Conservation (phyloP, 164 flowering plant genomes). For the Macadamia integrifolia region DNA sequence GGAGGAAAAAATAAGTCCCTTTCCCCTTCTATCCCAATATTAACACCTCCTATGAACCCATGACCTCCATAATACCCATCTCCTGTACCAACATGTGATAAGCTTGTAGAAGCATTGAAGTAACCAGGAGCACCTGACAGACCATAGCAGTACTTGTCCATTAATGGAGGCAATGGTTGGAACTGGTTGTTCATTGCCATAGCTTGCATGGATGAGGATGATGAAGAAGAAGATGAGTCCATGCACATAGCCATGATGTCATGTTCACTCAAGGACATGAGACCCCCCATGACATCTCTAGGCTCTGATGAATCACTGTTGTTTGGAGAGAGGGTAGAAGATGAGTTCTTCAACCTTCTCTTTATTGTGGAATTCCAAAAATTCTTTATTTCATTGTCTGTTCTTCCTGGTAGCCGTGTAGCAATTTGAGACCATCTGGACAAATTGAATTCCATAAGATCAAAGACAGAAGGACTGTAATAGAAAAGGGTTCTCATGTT, state of each 20-base stretch:
- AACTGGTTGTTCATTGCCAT: constrained; percentile 23
- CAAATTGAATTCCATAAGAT: not conserved
- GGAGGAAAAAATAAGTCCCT: constrained; percentile 37
- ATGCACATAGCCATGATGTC: constrained; percentile 32
- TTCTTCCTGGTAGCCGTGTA: constrained; percentile 70
- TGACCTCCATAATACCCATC: constrained; percentile 31
- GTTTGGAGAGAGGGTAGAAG: constrained; percentile 41
- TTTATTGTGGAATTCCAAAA: constrained; percentile 81
- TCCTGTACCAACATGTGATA: constrained; percentile 23
- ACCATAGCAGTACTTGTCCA: constrained; percentile 17
- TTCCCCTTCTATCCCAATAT: constrained; percentile 25
- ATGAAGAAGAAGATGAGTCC: constrained; percentile 27
- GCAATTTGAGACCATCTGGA: constrained; percentile 85
- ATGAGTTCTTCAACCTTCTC: constrained; percentile 47
- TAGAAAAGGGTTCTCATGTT: not conserved
- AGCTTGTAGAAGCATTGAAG: constrained; percentile 25
- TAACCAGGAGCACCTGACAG: constrained; percentile 12
- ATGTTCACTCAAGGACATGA: constrained; percentile 36
- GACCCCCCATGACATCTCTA: constrained; percentile 19
- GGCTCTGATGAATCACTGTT: constrained; percentile 41
- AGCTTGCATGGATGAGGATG: constrained; percentile 34
- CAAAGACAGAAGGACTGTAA: not conserved
- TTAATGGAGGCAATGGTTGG: constrained; percentile 23
- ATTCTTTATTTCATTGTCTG: constrained; percentile 80
- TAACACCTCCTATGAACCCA: constrained; percentile 12